These are phyloP conservation scores for Syncephalastrum sp. DNA, from an alignment of 371 early-diverging fungal species.

Conservation along the genomic window DNA sequence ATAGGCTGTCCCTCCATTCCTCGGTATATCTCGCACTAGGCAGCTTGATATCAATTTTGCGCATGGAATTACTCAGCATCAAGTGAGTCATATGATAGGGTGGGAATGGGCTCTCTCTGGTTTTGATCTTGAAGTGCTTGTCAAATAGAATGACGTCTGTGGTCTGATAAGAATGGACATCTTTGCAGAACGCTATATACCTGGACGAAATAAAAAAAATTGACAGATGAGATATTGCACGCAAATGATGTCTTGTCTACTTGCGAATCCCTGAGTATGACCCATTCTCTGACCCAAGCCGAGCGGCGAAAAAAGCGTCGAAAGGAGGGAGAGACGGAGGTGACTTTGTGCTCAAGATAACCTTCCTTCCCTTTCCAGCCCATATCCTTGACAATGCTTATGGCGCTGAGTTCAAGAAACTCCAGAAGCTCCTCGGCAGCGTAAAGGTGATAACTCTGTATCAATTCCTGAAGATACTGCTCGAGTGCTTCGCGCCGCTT, in stretches of 20 bases:
- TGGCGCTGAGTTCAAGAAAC: constrained; percentile 73
- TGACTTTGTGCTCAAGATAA: constrained; percentile 56
- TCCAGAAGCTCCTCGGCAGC: constrained; percentile 60
- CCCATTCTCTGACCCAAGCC: constrained; percentile 68
- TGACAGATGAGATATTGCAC: not conserved
- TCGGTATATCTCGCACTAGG: constrained; percentile 37
- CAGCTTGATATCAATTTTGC: constrained; percentile 63
- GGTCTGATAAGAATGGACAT: constrained; percentile 47
- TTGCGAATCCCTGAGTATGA: constrained; percentile 70
- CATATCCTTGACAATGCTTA: constrained; percentile 70
- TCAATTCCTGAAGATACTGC: constrained; percentile 56
- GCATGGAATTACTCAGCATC: constrained; percentile 46
- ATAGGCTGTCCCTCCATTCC: constrained; percentile 62
- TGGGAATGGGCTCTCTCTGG: constrained; percentile 15
- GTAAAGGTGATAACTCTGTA: constrained; percentile 38
- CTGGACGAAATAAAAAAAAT: constrained; percentile 10
- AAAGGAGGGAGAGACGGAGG: constrained; percentile 21
- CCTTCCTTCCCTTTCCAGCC: constrained; percentile 90
- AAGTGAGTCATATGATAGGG: constrained; percentile 47
- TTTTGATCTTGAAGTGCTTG: constrained; percentile 51
- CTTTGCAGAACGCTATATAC: constrained; percentile 57
- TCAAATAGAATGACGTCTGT: constrained; percentile 75
- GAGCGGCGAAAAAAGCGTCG: constrained; percentile 18
- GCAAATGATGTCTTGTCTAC: constrained; percentile 1
- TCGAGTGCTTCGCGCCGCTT: constrained; percentile 65